Base-by-base conservation (phyloP, 495 filamentous ascomycete species). In the Oidiodendron maius region DNA sequence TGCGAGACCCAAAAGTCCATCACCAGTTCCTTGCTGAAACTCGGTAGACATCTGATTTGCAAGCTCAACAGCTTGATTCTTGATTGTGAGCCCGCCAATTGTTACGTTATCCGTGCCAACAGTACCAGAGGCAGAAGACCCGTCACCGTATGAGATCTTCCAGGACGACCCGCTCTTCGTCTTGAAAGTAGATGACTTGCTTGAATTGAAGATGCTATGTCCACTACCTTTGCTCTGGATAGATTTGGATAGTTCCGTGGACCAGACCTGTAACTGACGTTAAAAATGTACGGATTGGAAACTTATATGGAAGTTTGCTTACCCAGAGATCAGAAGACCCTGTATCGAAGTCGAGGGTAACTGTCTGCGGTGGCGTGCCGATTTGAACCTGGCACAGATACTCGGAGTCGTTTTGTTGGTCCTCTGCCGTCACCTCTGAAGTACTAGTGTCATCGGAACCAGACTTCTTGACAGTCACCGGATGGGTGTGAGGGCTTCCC, bases 321-420 rank as follows among this genome's bases (percentile, higher is more conserved):
- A 91, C 84, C 87, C 84, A 91, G 32, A 89, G 71, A 72, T 89
- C 86, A 5, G 82, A 71, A 37, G 83, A 86, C 10, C 84, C 87
- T 23, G 86, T 88, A 64, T 91, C 86, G 54, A 90, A 87, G 59
- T 89, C 81, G 40, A 90, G 59, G 40, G 68, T 75, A 47, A 88
- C 43, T 32, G 64, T 81, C 70, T 90, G 84, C 2, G 70, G 66
- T 9, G 84, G 84, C 1, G 78, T 84, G 23, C 87, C 87, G 55
- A 90, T 83, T 4, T 59, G 50, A 35, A 90, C 76, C 42, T 75
- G 68, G 41, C 78, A 84, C 26, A 90, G 72, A 55, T 88, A 89
- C 69, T 78, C 64, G 18, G 76, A 70, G 49, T 90, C 86, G 53
- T 88, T 83, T 64, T 89, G 84, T 48, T 81, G 70, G 61, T 90